These are phyloP conservation scores for Podila verticillata DNA, from an alignment of 192 early-diverging fungal species.

Conservation along the genomic window DNA sequence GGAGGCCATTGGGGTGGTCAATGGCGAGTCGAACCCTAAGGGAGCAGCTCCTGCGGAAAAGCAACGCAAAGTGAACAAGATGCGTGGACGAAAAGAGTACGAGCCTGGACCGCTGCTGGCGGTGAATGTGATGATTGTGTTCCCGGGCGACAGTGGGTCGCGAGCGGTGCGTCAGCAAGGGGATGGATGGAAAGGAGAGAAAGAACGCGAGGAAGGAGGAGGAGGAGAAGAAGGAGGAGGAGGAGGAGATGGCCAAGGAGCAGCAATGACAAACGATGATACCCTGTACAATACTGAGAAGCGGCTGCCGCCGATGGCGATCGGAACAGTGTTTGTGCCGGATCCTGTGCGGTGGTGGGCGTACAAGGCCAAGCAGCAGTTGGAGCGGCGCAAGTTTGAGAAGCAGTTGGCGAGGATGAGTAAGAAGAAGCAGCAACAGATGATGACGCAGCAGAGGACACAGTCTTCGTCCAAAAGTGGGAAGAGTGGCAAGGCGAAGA, in stretches of 20 bases:
- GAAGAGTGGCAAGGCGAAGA: not conserved
- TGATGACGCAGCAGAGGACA: not conserved
- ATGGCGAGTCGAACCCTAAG: not conserved
- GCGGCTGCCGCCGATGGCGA: constrained; percentile 3
- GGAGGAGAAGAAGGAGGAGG: not conserved
- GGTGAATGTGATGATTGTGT: constrained; percentile 43
- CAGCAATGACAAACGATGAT: constrained; percentile 6
- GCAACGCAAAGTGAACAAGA: not conserved
- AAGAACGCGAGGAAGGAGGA: not conserved
- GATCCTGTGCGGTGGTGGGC: constrained; percentile 1
- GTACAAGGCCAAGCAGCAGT: constrained; percentile 3
- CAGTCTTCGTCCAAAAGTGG: not conserved
- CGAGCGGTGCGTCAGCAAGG: constrained; percentile 18
- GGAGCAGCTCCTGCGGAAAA: no score
- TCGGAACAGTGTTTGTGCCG: constrained; percentile 5
- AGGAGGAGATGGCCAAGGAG: not conserved
- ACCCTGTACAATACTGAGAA: constrained; percentile 35
- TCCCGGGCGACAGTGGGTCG: constrained; percentile 25
- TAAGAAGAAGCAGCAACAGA: not conserved
- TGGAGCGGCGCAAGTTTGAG: constrained; percentile 4
- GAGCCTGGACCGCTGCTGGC: constrained; percentile 44
- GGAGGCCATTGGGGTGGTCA: not conserved
- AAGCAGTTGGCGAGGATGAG: not conserved
- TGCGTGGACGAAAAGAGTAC: constrained; percentile 22
- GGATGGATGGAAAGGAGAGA: not conserved